These are phyloP conservation scores for Myriosclerotinia curreyana DNA, from an alignment of 2,329 filamentous ascomycete species.

Conservation along the genomic window DNA sequence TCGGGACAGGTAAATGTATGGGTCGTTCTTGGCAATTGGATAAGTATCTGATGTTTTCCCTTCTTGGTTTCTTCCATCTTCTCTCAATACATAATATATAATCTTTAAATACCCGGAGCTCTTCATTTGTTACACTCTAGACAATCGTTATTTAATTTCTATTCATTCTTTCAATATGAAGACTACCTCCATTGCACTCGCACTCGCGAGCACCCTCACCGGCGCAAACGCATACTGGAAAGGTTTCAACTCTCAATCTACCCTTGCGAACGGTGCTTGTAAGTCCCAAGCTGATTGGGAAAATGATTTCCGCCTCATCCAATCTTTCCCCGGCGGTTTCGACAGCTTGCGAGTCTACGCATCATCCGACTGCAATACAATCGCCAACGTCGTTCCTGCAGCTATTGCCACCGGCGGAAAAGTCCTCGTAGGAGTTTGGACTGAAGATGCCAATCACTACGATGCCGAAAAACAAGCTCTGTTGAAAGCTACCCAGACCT, in stretches of 20 bases:
- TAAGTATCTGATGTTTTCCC: slow-evolving; percentile 15
- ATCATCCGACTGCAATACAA: slow-evolving; percentile 51
- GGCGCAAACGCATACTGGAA: slow-evolving; percentile 42
- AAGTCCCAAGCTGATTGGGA: slow-evolving; percentile 63
- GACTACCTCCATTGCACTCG: slow-evolving; percentile 33
- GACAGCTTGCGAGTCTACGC: slow-evolving; percentile 59
- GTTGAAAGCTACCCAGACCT: slow-evolving; percentile 51
- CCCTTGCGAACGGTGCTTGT: slow-evolving; percentile 54
- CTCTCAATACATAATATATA: neutral
- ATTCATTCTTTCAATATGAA: slow-evolving; percentile 28
- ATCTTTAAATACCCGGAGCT: neutral
- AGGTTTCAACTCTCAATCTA: slow-evolving; percentile 45
- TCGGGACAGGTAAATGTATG: neutral
- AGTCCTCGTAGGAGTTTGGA: slow-evolving; percentile 65
- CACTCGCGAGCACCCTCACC: slow-evolving; percentile 39
- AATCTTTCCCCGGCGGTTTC: slow-evolving; percentile 51
- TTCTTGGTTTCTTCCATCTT: neutral
- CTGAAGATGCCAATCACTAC: slow-evolving; percentile 53
- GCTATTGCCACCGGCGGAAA: slow-evolving; percentile 58
- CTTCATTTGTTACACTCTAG: slow-evolving; percentile 11
- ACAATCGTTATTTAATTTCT: slow-evolving; percentile 15
- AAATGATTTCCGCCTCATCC: slow-evolving; percentile 58
- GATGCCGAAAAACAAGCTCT: slow-evolving; percentile 60
- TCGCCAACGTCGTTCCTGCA: slow-evolving; percentile 51
- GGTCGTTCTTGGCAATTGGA: slow-evolving; percentile 13